These are phyloP conservation scores for Metschnikowia santaceciliae DNA, from an alignment of 805 yeast genomes.

Conservation along the genomic window DNA sequence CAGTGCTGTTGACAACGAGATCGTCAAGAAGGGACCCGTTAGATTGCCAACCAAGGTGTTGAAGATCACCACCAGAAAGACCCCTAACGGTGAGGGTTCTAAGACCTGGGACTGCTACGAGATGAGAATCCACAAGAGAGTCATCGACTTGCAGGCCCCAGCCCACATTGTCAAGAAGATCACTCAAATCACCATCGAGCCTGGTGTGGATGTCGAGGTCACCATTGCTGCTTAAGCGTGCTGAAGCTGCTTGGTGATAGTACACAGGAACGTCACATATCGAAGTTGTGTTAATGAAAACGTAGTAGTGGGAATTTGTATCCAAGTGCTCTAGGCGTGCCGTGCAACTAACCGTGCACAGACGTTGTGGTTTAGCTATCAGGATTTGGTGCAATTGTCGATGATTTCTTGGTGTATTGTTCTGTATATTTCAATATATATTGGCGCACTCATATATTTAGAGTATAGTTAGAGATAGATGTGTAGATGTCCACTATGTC, in stretches of 20 bases:
- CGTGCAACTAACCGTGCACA: conserved; percentile 44
- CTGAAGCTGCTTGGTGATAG: neutral
- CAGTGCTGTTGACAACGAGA: conserved; percentile 79
- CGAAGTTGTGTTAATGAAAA: conserved; percentile 17
- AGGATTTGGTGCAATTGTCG: conserved; percentile 38
- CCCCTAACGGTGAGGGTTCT: conserved; percentile 99
- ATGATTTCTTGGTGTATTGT: conserved; percentile 11
- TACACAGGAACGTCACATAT: conserved; percentile 3
- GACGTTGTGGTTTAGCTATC: conserved; percentile 63
- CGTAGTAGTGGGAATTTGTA: conserved; percentile 13
- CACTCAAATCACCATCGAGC: conserved; percentile 97
- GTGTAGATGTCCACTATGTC: too few relatives aligned
- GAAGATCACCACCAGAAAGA: conserved; percentile 98
- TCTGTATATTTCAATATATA: conserved; percentile 7
- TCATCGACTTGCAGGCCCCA: conserved; percentile 97
- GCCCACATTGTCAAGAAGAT: conserved; percentile 88
- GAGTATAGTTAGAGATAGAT: neutral
- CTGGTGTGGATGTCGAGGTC: conserved; percentile 98
- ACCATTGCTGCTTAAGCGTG: conserved; percentile 73
- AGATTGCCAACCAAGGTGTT: conserved; percentile 99
- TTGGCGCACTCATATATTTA: conserved; percentile 1
- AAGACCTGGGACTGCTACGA: conserved; percentile 99
- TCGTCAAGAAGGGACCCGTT: conserved; percentile 97
- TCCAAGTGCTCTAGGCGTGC: conserved; percentile 60
- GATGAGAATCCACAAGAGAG: conserved; percentile 99